phyloP scores from a whole-genome alignment of 208 protist species.

The Naegleria gruberi region DNA sequence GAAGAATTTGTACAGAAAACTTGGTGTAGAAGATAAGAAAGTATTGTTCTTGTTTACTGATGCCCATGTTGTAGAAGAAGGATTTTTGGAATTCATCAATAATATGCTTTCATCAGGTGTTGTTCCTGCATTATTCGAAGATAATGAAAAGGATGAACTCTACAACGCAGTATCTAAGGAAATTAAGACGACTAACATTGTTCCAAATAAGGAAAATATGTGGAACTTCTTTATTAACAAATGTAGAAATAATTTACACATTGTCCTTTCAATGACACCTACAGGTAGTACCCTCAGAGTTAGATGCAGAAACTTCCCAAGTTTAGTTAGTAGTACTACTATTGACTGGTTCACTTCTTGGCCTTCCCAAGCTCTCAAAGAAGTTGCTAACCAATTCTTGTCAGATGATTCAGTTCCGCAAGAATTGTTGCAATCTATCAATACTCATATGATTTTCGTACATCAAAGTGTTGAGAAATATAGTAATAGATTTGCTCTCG shows the following conservation, averaged over 20 bases:
- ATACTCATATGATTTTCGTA: conserved; percentile 89
- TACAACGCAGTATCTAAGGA: conserved; percentile 81
- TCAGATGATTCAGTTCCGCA: conserved; percentile 71
- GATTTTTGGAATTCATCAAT: conserved; percentile 98
- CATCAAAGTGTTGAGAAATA: conserved; percentile 78
- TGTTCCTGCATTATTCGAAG: conserved; percentile 94
- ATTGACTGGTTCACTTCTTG: conserved; percentile 99
- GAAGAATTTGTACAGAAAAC: conserved; percentile 82
- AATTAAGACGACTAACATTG: conserved; percentile 61
- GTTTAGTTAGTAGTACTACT: conserved; percentile 94
- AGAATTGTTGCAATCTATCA: conserved; percentile 66
- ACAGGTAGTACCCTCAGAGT: conserved; percentile 85
- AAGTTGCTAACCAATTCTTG: conserved; percentile 68
- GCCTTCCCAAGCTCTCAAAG: conserved; percentile 88
- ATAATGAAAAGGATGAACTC: conserved; percentile 92
- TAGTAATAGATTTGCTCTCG: conserved; percentile 68
- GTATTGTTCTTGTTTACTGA: conserved; percentile 97
- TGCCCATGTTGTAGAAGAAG: conserved; percentile 91
- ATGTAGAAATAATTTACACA: conserved; percentile 94
- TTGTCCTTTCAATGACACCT: conserved; percentile 96
- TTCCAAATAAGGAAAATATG: conserved; percentile 87
- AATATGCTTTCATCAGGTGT: conserved; percentile 97
- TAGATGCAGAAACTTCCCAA: conserved; percentile 94
- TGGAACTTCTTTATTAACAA: conserved; percentile 94
- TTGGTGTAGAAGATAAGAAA: conserved; percentile 79